Base-by-base conservation (phyloP, 2,329 filamentous ascomycete genomes). In the Mycosphaerelloides madeirae region DNA sequence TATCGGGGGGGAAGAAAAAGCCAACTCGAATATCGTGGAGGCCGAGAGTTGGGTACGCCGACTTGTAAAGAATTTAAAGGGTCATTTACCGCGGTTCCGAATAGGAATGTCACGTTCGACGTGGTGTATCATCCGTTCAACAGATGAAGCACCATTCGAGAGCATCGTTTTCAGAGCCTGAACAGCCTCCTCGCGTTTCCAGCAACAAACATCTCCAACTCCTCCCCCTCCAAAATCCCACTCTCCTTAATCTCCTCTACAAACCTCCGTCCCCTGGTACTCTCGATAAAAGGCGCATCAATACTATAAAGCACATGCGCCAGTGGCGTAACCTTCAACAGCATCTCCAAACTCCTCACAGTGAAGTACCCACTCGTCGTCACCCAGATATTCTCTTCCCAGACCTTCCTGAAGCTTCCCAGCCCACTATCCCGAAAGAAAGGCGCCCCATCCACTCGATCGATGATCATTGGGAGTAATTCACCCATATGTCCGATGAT, bases 401-500 rank as follows among this genome's bases (percentile, higher is more conserved):
- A 49, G 18, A 49, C 47, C 31, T 19, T 44, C 13, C 16, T n/a
- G 16, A 37, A 34, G 14, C 22, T 25, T 3, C 41, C 29, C 6
- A 50, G 41, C 12, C 20, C 29, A 7, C 20, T 41, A 15, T 28
- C 22, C 3, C 12, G 18, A 18, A 22, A 28, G 35, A 38, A 25
- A 5, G 15, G 18, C 18, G 18, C n/a, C 15, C 14, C 35, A 15
- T 60, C 39, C 35, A 71, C 67, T 1, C 76, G 66, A 37, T 78
- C 69, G 12, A 80, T 60, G 63, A 75, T 69, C 46, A 74, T 79
- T 0, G 78, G 76, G 1, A 81, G 54, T 65, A 75, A 68, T 61
- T 79, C 76, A 6, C 76, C 76, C 64, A 77, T 73, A 56, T 79
- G 76, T 0, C 76, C 76, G 29, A 79, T 61, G 3, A 81, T 63